A percentile compares a stretch with the other conserved stretches of the same genome.
Conservation (phyloP, 208 protist species). For the Acanthamoeba healyi region DNA sequence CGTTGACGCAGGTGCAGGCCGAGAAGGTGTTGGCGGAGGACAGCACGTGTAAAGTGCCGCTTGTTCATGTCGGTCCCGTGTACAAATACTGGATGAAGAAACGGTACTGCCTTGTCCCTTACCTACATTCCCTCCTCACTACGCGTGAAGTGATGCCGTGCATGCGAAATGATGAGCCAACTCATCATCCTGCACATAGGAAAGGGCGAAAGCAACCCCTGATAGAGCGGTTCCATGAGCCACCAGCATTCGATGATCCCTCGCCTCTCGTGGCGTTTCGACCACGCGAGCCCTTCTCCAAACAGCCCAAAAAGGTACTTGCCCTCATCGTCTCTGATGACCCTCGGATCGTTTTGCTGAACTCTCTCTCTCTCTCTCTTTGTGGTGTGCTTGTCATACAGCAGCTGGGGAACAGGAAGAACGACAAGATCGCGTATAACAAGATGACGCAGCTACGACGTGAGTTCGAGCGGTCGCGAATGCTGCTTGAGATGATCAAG, state of each 20-base stretch:
- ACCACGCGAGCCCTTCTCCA: background rate
- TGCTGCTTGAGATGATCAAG: constrained; percentile 59
- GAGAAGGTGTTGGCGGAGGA: background rate
- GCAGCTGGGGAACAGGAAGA: background rate
- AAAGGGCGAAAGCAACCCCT: constrained; percentile 47
- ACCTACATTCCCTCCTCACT: background rate
- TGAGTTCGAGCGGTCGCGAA: constrained; percentile 55
- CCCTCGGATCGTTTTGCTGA: background rate
- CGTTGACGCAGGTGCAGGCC: constrained; percentile 4
- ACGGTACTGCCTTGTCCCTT: background rate
- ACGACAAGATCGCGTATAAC: constrained; percentile 24
- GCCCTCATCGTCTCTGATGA: background rate
- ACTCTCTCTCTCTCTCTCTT: background rate
- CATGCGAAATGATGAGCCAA: too few species aligned
- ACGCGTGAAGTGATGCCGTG: background rate
- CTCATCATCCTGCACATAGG: background rate
- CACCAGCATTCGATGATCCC: constrained; percentile 31
- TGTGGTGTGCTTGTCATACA: background rate
- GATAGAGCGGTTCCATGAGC: constrained; percentile 25
- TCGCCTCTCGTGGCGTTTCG: constrained; percentile 58
- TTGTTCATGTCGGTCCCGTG: background rate
- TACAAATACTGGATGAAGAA: constrained; percentile 67
- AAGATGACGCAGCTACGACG: constrained; percentile 36
- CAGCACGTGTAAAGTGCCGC: background rate
- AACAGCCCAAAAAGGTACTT: constrained; percentile 24